Percentiles rank a stretch among this genome's conserved stretches.
Evolutionary conservation across 2,329 filamentous ascomycete genomes (phyloP).

Genomic region (Cryphonectria nitschkei): DNA sequence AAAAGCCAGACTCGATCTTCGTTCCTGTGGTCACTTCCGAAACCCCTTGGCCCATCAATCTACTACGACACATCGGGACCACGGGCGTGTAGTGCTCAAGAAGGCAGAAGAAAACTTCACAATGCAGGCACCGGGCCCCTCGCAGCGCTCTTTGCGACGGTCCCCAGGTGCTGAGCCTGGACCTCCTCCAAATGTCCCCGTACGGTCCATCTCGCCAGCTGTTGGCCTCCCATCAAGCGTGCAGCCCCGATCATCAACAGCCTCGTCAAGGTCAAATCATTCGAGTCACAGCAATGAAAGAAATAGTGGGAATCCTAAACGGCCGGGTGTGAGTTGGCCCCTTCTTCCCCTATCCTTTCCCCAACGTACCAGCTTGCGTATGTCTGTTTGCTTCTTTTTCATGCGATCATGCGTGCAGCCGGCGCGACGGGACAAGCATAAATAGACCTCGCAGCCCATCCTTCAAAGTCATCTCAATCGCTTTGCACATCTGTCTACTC

Average conservation of each 20-base stretch:
- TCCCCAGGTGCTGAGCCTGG: slow-evolving; percentile 66
- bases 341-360: slow-evolving; percentile 14
- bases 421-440: not conserved
- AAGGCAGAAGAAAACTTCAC: slow-evolving; percentile 24
- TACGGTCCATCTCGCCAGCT: slow-evolving; percentile 64
- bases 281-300: slow-evolving; percentile 44
- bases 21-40: not conserved
- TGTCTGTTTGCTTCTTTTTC: slow-evolving; percentile 25
- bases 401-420: slow-evolving; percentile 22
- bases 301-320: slow-evolving; percentile 51
- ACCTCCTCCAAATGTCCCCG: slow-evolving; percentile 58
- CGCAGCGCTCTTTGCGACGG: slow-evolving; percentile 61
- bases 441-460: not conserved
- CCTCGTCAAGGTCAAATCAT: slow-evolving; percentile 61
- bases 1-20: not conserved
- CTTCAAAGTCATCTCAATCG: not conserved
- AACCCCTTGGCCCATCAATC: not conserved
- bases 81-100: not conserved
- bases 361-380: slow-evolving; percentile 10
- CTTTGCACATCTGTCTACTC: not conserved
- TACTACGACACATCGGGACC: not conserved
- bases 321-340: slow-evolving; percentile 59
- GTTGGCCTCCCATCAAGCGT: slow-evolving; percentile 46
- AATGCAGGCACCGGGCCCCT: slow-evolving; percentile 57
- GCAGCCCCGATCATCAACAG: slow-evolving; percentile 66